phyloP scores from a whole-genome alignment of 106 monocot species.

The Cymbidium sinense region DNA sequence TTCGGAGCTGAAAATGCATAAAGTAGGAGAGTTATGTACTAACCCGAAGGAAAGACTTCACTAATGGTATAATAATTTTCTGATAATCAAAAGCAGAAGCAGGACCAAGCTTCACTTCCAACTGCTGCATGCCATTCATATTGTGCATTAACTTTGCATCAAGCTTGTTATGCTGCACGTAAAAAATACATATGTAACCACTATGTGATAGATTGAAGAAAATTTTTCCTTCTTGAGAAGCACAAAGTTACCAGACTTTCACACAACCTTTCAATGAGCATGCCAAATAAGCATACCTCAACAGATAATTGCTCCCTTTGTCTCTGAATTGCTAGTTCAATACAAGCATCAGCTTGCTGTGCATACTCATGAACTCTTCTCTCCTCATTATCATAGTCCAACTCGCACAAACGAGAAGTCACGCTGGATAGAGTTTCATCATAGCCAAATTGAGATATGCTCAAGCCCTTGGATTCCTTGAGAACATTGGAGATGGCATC shows the following conservation, averaged over 20 bases:
- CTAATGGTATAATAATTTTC: slow-evolving; percentile 56
- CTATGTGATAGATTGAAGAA: neutral
- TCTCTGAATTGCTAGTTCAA: slow-evolving; percentile 49
- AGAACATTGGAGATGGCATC: slow-evolving; percentile 67
- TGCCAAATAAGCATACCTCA: slow-evolving; percentile 40
- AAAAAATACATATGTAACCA: neutral
- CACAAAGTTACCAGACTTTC: neutral
- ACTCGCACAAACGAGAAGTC: slow-evolving; percentile 47
- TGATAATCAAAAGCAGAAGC: slow-evolving; percentile 74
- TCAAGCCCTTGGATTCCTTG: slow-evolving; percentile 66
- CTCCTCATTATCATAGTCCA: slow-evolving; percentile 50
- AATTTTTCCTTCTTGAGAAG: neutral
- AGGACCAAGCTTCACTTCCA: slow-evolving; percentile 72
- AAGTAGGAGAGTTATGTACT: neutral
- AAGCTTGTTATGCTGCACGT: slow-evolving; percentile 68
- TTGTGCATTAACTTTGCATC: slow-evolving; percentile 79
- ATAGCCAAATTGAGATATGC: slow-evolving; percentile 53
- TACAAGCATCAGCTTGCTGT: slow-evolving; percentile 55
- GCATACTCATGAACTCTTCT: slow-evolving; percentile 52
- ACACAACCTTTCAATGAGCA: neutral
- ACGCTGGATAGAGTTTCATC: slow-evolving; percentile 51
- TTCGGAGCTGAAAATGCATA: slow-evolving; percentile 8
- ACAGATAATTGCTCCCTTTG: slow-evolving; percentile 62
- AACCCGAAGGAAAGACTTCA: slow-evolving; percentile 79
- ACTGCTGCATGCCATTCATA: slow-evolving; percentile 45